Evolutionary conservation across 1,139 yeast genomes (phyloP).

Genomic region (Arxiozyma slooffiae): DNA sequence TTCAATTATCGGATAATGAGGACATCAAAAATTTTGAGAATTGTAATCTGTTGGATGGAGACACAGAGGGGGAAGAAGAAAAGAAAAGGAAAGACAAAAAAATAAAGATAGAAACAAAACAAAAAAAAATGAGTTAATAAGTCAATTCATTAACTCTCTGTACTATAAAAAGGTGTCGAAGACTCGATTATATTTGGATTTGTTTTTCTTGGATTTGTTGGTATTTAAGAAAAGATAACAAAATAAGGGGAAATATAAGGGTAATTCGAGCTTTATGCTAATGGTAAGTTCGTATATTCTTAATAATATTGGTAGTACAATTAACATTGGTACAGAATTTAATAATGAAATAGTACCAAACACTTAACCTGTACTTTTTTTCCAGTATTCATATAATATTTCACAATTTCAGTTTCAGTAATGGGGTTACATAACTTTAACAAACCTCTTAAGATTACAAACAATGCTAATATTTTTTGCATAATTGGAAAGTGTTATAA

Average conservation of each 20-base stretch:
- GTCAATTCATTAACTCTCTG: neutral
- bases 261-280: constrained; percentile 26
- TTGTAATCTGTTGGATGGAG: neutral
- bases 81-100: no score
- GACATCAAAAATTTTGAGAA: neutral
- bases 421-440: constrained; percentile 38
- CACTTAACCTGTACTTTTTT: constrained; percentile 42
- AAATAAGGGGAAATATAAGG: constrained; percentile 25
- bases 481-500: constrained; percentile 24
- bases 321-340: constrained; percentile 34
- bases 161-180: neutral
- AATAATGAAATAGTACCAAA: constrained; percentile 45
- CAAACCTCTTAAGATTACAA: constrained; percentile 32
- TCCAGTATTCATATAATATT: constrained; percentile 38
- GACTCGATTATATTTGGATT: neutral
- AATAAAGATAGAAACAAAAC: neutral
- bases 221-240: constrained; percentile 16
- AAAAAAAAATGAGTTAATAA: neutral
- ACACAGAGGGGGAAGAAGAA: neutral
- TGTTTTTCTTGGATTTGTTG: neutral
- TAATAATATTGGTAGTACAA: constrained; percentile 36
- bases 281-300: constrained; percentile 36
- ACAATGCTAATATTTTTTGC: constrained; percentile 11
- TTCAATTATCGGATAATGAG: neutral
- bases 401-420: constrained; percentile 38